Base-by-base conservation (phyloP, 192 early-diverging fungal genomes). In the Powellomyces hirtus region DNA sequence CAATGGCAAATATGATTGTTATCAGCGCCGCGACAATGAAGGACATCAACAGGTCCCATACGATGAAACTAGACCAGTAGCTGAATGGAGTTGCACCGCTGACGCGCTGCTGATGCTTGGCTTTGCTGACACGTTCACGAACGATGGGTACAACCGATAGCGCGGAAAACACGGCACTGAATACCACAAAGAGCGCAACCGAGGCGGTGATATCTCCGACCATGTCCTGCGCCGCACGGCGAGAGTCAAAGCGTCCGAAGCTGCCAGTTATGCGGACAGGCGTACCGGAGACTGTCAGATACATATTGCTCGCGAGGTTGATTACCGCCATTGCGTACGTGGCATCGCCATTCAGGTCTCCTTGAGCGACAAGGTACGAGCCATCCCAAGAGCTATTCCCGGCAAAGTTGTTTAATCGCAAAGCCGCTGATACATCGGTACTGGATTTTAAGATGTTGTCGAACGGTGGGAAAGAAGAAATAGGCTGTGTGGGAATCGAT, bases 21-120 rank as follows among this genome's bases (percentile, higher is more conserved):
- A 18, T 20, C 8, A 37, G 31, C 0, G 30, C 6, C 8, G 22
- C 30, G n/a, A 58, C 36, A 27, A 0, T 16, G 11, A 58, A 0
- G 7, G 56, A 31, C 6, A 35, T n/a, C 8, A 58, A 6, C 58
- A 62, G 4, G 45, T 70, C 68, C 68, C 68, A 70, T 5, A 42
- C n/a, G 16, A 40, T 18, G 45, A 53, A 46, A 20, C 37, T 8
- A 4, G 42, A 10, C 68, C 68, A 70, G 5, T 70, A 70, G n/a
- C 16, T 44, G 26, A 16, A 22, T 8, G 24, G 38, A 4, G 42
- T 46, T 10, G 46, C 68, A 30, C 68, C 68, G 1, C 37, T 44
- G 33, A 62, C 35, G 0, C 29, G 11, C 42, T 62, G 60, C 2
- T 62, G 60, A 14, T 62, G 60, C 37, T 44, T 62, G 24, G 60